Evolutionary conservation across 768 basidiomycete genomes (phyloP), one percentile per base, ranked within the genome.

Genomic region (Asterophora parasitica): DNA sequence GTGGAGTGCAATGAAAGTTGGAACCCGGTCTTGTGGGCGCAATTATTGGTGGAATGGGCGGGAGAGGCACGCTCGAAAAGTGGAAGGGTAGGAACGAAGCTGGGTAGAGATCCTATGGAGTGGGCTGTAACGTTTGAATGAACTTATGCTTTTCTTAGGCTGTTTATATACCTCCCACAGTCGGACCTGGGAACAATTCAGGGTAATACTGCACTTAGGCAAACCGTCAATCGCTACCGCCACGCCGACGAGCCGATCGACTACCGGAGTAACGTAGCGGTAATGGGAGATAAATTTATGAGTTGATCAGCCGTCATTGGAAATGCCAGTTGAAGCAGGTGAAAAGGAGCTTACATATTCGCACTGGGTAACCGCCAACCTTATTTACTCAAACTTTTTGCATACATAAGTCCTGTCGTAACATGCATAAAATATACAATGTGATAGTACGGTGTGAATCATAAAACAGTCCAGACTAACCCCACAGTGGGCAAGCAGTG

Each of bases 161-260:
- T 44, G 42, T 45, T 48, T 58, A 49, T 58, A 56, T 52, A 55
- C 37, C 23, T 38, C 46, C 30, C 36, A 36, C 15, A 15, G 45
- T 53, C 57, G 52, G 57, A 58, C 52, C 52, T 52, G 55, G 42
- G 50, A 53, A 52, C 46, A 30, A 43, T 20, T 54, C 55, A 56
- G 58, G 55, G 52, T 49, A 31, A 53, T 19, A 34, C 41, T 49
- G 48, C 50, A 44, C 37, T 43, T 45, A 35, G 30, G 34, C 44
- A 46, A 55, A 57, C 55, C 51, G 51, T 58, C 57, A 58, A 54
- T 56, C 52, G 44, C 44, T 42, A 34, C 39, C 20, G 44, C 44
- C 37, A 46, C 40, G 40, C 44, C 39, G 37, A 37, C 30, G 40
- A 57, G 47, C 56, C 56, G 53, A 57, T 49, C 46, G 49, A 50